Base-by-base conservation (phyloP, 1,139 yeast species). In the Kodamaea sp. region DNA sequence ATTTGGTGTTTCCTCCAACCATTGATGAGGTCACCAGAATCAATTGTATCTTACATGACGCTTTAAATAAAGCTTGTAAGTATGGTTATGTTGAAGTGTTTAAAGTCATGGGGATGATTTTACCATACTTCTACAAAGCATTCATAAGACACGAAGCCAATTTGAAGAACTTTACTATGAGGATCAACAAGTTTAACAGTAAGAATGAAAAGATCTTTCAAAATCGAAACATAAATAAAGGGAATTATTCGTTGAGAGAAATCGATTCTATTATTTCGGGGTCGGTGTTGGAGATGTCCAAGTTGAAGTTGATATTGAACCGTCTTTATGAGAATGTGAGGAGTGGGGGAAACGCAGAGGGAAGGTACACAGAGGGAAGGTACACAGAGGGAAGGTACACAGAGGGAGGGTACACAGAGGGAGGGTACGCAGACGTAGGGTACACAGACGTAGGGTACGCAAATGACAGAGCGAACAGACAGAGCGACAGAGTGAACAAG, bases 71-170 rank as follows among this genome's bases (percentile, higher is more conserved):
- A 15, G 94, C 97, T 0, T 55, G 70, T 2, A 78, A 81, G 0
- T 78, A 61, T 54, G 96, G 96, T 3, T 79, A 77, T 45, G 46
- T 57, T n/a, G 96, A 90, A 57, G 70, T 87, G 5, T 60, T 90
- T 41, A 81, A 78, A 47, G 96, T 92, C 0, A 75, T 92, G 54
- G 92, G 88, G 2, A 72, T 78, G 45, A 81, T 92, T 0, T 70
- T 90, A 23, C 96, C 97, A 1, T 88, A 87, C 58, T 89, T 89
- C 57, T 90, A 87, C 64, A 86, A 88, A 55, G 96, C 97, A 0
- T 86, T 86, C 50, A 85, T 89, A 68, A 73, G 97, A 44, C 97
- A 90, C 58, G 96, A 89, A 60, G 96, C 97, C 7, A 96, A 68
- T 42, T 52, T 70, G 38, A 62, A 62, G 42, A 50, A 54, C 30